Evolutionary conservation across 2,329 filamentous ascomycete species (phyloP), one percentile per base, ranked within the genome.

Genomic region (Fusarium aywerte): DNA sequence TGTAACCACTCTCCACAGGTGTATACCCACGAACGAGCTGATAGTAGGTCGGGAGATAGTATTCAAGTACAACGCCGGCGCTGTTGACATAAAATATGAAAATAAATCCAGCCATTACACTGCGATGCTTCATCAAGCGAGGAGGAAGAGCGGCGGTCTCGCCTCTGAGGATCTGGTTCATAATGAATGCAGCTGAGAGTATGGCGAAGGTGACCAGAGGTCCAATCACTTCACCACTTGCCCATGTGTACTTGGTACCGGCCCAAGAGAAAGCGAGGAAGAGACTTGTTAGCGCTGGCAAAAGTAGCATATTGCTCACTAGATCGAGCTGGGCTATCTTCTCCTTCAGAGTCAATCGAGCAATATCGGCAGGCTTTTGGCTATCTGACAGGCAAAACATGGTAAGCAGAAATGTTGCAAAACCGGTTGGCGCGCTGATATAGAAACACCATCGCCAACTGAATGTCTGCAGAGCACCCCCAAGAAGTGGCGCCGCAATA

Each of bases 191-290:
- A 0, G 8, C 8, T 0, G 59, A 10, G 1, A 68, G 39, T 5
- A 52, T 3, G 1, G 16, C 27, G 10, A 68, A 68, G 0, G 29
- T 7, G 0, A 23, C 9, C 0, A 68, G 7, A 3, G 47, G 35
- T 0, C 71, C 77, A 31, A 82, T 75, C 35, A 82, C 76, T n/a
- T 62, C 47, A 1, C 67, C 70, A 7, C 62, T 68, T 3, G 32
- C 36, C 73, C 72, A 74, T 0, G 60, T 18, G 21, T 78, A 76
- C 18, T 71, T 76, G 9, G 67, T 74, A 3, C 79, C 80, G 8
- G 78, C 80, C 81, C 81, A 85, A 15, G 83, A 81, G 4, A 85
- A 73, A 0, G 82, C 81, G 5, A 85, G 70, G 0, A 84, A 72
- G 5, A 84, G 77, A 58, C 81, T 83, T 21, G 82, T 73, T 3